Conservation (phyloP, 306 rosid species). For the Casuarina equisetifolia region DNA sequence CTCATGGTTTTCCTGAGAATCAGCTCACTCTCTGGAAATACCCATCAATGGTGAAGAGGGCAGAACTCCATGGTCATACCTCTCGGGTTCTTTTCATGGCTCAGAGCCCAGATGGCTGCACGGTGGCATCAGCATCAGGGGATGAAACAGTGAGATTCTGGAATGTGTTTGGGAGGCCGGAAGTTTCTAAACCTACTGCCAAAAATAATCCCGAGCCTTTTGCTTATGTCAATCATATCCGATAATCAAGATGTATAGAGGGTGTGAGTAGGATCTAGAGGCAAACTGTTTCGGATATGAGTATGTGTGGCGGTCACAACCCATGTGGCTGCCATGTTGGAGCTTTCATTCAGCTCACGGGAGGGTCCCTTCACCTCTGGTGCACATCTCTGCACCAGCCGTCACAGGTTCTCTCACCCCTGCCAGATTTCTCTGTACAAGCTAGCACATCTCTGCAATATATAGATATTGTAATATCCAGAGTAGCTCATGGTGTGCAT, state of each 20-base stretch:
- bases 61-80: constrained; percentile 78
- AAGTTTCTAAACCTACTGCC: constrained; percentile 31
- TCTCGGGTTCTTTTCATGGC: constrained; percentile 64
- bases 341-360: too few species aligned
- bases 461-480: too few species aligned
- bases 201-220: constrained; percentile 37
- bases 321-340: too few species aligned
- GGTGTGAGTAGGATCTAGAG: too few species aligned
- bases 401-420: too few species aligned
- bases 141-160: constrained; percentile 50
- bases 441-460: too few species aligned
- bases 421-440: too few species aligned
- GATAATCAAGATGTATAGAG: background rate
- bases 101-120: constrained; percentile 26
- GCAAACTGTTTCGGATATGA: too few species aligned
- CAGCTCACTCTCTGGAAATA: constrained; percentile 76
- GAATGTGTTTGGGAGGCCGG: constrained; percentile 57
- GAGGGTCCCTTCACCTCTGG: too few species aligned
- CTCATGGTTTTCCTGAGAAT: constrained; percentile 74
- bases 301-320: too few species aligned
- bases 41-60: constrained; percentile 17
- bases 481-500: too few species aligned
- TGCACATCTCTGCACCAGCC: too few species aligned
- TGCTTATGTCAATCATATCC: constrained; percentile 39
- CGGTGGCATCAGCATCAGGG: constrained; percentile 56